Evolutionary conservation across 192 early-diverging fungal genomes (phyloP), one percentile per base, ranked within the genome.

Genomic region (Backusella psychrophila): DNA sequence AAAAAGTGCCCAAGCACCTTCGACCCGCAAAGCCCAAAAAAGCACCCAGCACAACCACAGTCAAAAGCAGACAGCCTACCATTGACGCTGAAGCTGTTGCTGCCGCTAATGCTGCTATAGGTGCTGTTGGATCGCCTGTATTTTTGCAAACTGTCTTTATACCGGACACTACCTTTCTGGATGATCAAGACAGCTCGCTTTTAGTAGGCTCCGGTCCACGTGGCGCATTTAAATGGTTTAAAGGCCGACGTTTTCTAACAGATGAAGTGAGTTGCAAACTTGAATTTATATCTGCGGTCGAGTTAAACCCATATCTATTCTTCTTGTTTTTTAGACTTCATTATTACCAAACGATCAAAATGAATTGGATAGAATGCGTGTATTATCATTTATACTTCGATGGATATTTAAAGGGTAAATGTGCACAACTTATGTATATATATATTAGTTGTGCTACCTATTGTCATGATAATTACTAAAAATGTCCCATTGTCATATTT

Each of bases 321-420:
- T 33, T 31, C 31, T 31, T 31, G 31, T n/a, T 31, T 31, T 31
- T 33, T 36, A 36, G 34, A 15, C 35, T 36, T 3, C 15, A 0
- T 12, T 80, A 17, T 49, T 82, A 39, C 81, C 81, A 1, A 72
- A 72, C 15, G 81, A 82, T 71, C 69, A 75, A 44, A 38, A 44
- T 14, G 81, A 82, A 36, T 29, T 79, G 26, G 81, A 82, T 66
- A 56, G 81, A 31, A 36, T 72, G 15, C 74, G 78, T 29, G 72
- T 82, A 17, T 68, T 78, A 31, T 59, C 73, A 46, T 82, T 76
- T 76, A 72, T 82, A 15, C 23, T 82, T 7, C 69, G 77, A 5
- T 82, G 81, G 81, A 72, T 74, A 7, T 79, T 82, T 74, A 70
- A 71, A 77, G 77, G 75, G 81, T 82, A 75, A 67, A 17, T 74